phyloP scores from a whole-genome alignment of 2,329 filamentous ascomycete species.

The Chrysoporthe deuterocubensis region DNA sequence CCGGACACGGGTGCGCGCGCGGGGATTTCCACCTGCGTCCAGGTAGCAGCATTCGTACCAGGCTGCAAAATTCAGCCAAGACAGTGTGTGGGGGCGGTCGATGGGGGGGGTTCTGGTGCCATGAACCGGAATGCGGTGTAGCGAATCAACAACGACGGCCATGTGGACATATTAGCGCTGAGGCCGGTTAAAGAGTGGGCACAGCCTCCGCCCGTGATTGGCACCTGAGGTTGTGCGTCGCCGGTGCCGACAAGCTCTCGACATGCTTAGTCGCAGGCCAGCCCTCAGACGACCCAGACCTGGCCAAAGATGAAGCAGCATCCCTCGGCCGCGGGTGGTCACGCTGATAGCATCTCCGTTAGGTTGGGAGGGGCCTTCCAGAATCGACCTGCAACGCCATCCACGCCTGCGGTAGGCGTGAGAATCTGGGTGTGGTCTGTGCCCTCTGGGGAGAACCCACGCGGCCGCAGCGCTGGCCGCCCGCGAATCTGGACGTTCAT shows the following conservation, averaged over 20 bases:
- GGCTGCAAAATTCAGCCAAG: background rate
- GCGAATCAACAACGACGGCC: background rate
- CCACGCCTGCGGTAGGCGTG: background rate
- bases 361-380: background rate
- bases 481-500: slow-evolving; percentile 1
- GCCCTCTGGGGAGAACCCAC: background rate
- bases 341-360: background rate
- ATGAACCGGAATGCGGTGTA: slow-evolving; percentile 1
- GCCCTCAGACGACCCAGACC: background rate
- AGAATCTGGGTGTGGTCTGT: background rate
- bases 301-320: background rate
- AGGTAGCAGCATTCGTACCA: background rate
- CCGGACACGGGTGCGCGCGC: background rate
- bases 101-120: background rate
- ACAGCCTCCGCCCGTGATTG: slow-evolving; percentile 1
- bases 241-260: background rate
- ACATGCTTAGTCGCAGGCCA: background rate
- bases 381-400: background rate
- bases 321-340: background rate
- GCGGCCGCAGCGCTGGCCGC: slow-evolving; percentile 8
- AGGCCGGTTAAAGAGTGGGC: background rate
- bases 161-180: slow-evolving; percentile 9
- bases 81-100: background rate
- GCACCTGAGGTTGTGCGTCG: background rate
- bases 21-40: background rate